Evolutionary conservation across 1,139 yeast genomes (phyloP), one percentile per base, ranked within the genome.

Genomic region (Yamadazyma triangularis): DNA sequence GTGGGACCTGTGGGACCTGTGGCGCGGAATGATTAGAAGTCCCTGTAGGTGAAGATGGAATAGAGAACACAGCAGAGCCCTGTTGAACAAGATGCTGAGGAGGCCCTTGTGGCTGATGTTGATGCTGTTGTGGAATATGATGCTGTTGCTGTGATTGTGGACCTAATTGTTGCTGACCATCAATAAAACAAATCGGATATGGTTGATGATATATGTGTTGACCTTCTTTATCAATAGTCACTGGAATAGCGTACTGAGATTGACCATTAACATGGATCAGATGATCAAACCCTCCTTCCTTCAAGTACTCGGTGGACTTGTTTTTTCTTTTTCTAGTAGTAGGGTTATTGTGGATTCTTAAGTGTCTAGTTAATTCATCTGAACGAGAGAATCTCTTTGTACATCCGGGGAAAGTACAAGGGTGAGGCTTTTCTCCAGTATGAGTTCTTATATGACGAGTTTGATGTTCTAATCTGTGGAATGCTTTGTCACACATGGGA

Each of bases 381-480:
- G 79, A 65, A 39, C 89, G 62, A 35, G 80, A 72, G 53, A 82
- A 82, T 39, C 77, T 64, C 53, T 81, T 81, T 26, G 66, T 50
- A 52, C 91, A 83, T 7, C 80, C 80, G 3, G 83, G 77, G 39
- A 64, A 78, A 19, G 77, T 72, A 55, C 93, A 83, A 15, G 71
- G 75, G 51, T 81, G 86, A 9, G 91, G 91, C 44, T 83, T 78
- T 49, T 79, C 84, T 15, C 85, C 85, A 2, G 85, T 78, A 47
- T 78, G 84, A 24, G 81, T 77, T 37, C 84, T 60, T 48, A 78
- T 79, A 48, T 81, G 89, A 44, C 88, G 70, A 7, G 86, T 76
- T 48, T 79, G 80, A 50, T 80, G 84, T 48, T 77, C 84, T 32
- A 77, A 51, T 40, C 84, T 59, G 47, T 77, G 82, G 50, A 81